These are phyloP conservation scores for Zymoseptoria pseudotritici DNA, from an alignment of 2,329 filamentous ascomycete species.

Conservation along the genomic window DNA sequence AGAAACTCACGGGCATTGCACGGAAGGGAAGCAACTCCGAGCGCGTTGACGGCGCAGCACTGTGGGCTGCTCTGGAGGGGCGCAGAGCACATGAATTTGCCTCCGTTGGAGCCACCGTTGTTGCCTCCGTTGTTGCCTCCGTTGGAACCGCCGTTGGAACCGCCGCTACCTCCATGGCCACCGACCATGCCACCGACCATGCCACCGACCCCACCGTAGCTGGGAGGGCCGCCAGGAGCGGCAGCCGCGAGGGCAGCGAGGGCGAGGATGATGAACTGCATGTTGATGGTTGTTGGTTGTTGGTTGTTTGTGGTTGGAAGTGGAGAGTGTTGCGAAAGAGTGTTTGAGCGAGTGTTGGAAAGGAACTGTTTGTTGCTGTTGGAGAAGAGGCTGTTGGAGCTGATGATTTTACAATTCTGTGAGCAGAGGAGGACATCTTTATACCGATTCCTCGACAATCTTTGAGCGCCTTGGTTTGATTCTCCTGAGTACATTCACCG, in stretches of 20 bases:
- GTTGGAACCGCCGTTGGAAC: not conserved
- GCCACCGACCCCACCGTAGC: not conserved
- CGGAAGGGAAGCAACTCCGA: not conserved
- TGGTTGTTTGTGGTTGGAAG: not conserved
- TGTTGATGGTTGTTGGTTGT: slow-evolving; percentile 1
- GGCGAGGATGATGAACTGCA: slow-evolving; percentile 9
- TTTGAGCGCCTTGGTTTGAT: not conserved
- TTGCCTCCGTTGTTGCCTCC: too few species aligned
- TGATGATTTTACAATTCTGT: not conserved
- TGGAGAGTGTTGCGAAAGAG: not conserved
- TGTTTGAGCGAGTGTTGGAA: not conserved
- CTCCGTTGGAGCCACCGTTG: too few species aligned
- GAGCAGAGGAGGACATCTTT: not conserved
- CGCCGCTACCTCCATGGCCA: not conserved
- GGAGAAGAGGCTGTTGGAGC: not conserved
- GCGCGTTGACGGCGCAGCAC: slow-evolving; percentile 7
- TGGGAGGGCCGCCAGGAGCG: not conserved
- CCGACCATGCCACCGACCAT: not conserved
- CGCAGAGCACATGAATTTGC: not conserved
- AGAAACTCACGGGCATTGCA: too few species aligned
- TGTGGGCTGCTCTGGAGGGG: slow-evolving; percentile 1
- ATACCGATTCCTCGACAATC: not conserved
- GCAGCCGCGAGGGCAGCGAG: slow-evolving; percentile 1
- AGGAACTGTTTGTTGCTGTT: not conserved
- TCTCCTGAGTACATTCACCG: not conserved